Base-by-base conservation (phyloP, 2,329 filamentous ascomycete species). In the Nannizziopsis arthrosporioides region DNA sequence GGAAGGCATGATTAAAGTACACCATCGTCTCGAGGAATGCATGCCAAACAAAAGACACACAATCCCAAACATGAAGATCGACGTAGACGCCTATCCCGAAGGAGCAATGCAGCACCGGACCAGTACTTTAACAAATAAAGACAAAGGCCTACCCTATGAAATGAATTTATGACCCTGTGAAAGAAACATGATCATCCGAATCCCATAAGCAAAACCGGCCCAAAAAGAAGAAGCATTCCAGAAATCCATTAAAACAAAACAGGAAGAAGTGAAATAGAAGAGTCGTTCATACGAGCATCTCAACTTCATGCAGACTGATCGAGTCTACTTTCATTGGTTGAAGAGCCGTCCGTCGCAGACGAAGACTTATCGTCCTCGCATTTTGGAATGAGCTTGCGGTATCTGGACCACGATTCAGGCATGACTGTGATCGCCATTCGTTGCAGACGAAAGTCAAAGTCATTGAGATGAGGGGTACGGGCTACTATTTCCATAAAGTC, bases 401-500 rank as follows among this genome's bases (percentile, higher is more conserved):
- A 19, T 30, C 6, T 37, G 12, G 12, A 30, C 17, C 30, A 18
- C 17, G 37, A 14, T 14, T 40, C 45, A 27, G 66, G 64, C 50
- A 68, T 65, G 17, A 57, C 56, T 42, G 67, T 64, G 42, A 69
- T 62, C 48, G 68, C 65, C 66, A 70, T 69, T 51, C 58, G 60
- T 35, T 64, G 49, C 27, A 66, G 60, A 32, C 65, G 60, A 31
- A 69, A 59, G 35, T 65, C 57, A 31, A 72, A 55, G 3, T 63
- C 67, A 31, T 68, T 60, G 14, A 74, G 65, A 56, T 74, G 71
- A 30, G 68, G 67, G 52, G 71, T 64, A 51, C 70, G 68, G 19
- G 69, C 68, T 41, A 72, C 64, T 34, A 73, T 65, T 50, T 73
- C 68, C 61, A 69, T 66, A 55, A 74, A 73, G 57, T 72, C 71